These are phyloP conservation scores for Sutorius eximius DNA, from an alignment of 1,284 basidiomycete species.

Conservation along the genomic window DNA sequence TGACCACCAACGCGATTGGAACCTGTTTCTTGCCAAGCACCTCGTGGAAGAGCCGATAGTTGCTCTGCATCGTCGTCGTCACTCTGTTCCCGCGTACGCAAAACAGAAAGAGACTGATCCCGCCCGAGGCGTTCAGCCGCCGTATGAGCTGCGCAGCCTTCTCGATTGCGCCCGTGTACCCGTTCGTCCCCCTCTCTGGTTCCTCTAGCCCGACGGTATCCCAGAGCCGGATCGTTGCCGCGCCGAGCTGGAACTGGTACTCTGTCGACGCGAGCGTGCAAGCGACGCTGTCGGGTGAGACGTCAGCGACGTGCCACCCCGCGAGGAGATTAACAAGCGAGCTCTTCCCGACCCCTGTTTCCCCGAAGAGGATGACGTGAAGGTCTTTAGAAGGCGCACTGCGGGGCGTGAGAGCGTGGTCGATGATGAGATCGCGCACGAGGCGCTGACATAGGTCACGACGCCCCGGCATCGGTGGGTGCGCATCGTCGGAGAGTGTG, in stretches of 20 bases:
- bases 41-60: slow-evolving; percentile 37
- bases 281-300: slow-evolving; percentile 26
- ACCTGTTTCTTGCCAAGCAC: slow-evolving; percentile 35
- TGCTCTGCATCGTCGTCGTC: slow-evolving; percentile 31
- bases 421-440: slow-evolving; percentile 24
- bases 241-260: slow-evolving; percentile 24
- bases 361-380: slow-evolving; percentile 30
- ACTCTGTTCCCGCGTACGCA: slow-evolving; percentile 37
- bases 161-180: slow-evolving; percentile 33
- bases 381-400: slow-evolving; percentile 20
- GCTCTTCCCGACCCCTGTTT: slow-evolving; percentile 32
- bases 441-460: slow-evolving; percentile 25
- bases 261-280: slow-evolving; percentile 26
- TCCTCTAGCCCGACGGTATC: slow-evolving; percentile 39
- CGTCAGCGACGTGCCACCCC: slow-evolving; percentile 25
- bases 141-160: slow-evolving; percentile 34
- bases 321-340: slow-evolving; percentile 33
- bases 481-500: slow-evolving; percentile 17
- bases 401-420: slow-evolving; percentile 25
- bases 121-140: slow-evolving; percentile 26
- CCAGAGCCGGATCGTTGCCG: slow-evolving; percentile 24
- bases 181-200: slow-evolving; percentile 20
- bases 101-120: slow-evolving; percentile 39
- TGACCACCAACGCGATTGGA: slow-evolving; percentile 38
- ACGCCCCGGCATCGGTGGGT: slow-evolving; percentile 19